Evolutionary conservation across 2,329 filamentous ascomycete species (phyloP).

Genomic region (Thelonectria rubi): DNA sequence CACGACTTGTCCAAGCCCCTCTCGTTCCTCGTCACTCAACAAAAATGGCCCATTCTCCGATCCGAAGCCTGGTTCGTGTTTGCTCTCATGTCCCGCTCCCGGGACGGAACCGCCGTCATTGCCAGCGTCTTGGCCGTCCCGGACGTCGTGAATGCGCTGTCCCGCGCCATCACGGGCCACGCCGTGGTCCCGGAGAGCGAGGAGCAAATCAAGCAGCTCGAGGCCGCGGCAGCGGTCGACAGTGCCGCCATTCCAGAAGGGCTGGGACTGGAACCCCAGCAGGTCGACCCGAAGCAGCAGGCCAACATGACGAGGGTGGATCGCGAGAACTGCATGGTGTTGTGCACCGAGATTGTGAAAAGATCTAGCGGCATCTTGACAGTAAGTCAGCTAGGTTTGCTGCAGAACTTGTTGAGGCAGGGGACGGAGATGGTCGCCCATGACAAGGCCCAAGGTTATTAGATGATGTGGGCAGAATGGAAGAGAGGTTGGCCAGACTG

Average conservation of each 20-base stretch:
- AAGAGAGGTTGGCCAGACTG: neutral
- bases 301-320: slow-evolving; percentile 61
- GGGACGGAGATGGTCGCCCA: slow-evolving; percentile 57
- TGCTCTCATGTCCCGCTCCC: slow-evolving; percentile 65
- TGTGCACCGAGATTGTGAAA: slow-evolving; percentile 64
- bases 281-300: slow-evolving; percentile 54
- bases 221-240: slow-evolving; percentile 27
- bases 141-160: slow-evolving; percentile 56
- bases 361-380: slow-evolving; percentile 53
- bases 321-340: slow-evolving; percentile 68
- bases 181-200: slow-evolving; percentile 28
- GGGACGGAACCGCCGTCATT: slow-evolving; percentile 59
- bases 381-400: slow-evolving; percentile 49
- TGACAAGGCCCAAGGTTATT: slow-evolving; percentile 33
- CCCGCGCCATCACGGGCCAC: slow-evolving; percentile 59
- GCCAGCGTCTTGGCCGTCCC: slow-evolving; percentile 53
- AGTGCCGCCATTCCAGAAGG: slow-evolving; percentile 43
- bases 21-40: slow-evolving; percentile 63
- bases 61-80: slow-evolving; percentile 71
- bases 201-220: slow-evolving; percentile 32
- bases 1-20: slow-evolving; percentile 57
- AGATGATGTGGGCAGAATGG: too few species aligned
- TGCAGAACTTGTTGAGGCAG: slow-evolving; percentile 59
- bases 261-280: slow-evolving; percentile 57
- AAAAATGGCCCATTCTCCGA: slow-evolving; percentile 66